Percentiles rank a stretch among this genome's conserved stretches.
Conservation (phyloP, 352 stramenopile genomes). For the Saprolegnia parasitica region DNA sequence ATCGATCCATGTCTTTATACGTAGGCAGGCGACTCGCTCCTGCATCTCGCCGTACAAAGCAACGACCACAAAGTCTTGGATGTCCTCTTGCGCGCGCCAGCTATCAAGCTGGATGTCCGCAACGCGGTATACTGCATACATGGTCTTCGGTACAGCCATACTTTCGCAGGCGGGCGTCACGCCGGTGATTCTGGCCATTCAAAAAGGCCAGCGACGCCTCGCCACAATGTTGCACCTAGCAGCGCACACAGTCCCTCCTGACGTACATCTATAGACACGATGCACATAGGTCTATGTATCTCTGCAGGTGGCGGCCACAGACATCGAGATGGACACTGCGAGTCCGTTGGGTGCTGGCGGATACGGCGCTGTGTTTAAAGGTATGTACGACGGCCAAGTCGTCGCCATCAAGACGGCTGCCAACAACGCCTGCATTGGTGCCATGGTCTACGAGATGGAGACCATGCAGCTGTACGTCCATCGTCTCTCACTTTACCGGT, state of each 20-base stretch:
- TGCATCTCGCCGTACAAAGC: background rate
- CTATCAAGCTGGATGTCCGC: background rate
- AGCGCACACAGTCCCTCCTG: too few species aligned
- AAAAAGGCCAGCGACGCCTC: too few species aligned
- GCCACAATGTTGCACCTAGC: too few species aligned
- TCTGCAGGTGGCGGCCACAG: background rate
- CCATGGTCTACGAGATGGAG: background rate
- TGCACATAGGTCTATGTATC: background rate
- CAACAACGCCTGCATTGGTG: background rate
- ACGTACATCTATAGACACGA: background rate
- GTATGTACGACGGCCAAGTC: conserved; percentile 26
- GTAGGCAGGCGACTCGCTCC: background rate
- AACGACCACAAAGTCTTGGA: background rate
- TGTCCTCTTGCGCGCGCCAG: background rate
- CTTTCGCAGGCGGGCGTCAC: too few species aligned
- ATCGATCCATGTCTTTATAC: background rate
- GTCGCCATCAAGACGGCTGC: conserved; percentile 30
- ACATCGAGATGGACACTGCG: background rate
- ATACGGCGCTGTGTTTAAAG: conserved; percentile 35
- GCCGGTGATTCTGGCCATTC: too few species aligned
- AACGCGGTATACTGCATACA: background rate
- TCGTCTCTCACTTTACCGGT: too few species aligned
- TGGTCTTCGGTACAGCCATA: too few species aligned
- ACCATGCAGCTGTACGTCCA: background rate
- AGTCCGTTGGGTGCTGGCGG: conserved; percentile 9